Evolutionary conservation across 352 stramenopile genomes (phyloP).

Genomic region (Globisporangium cylindrosporum): DNA sequence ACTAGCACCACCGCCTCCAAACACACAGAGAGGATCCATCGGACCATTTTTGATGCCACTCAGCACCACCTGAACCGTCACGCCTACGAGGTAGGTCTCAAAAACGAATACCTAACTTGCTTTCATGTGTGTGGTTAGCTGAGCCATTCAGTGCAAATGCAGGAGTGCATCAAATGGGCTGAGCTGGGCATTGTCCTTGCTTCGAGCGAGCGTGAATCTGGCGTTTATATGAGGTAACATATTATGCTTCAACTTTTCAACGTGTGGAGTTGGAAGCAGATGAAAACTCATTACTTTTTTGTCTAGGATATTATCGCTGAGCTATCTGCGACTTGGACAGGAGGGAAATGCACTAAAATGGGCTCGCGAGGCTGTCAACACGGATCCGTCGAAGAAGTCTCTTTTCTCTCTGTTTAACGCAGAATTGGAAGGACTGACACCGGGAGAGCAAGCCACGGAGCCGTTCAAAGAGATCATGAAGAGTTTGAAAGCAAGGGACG

Average conservation of each 20-base stretch:
- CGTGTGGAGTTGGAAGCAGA: too few relatives aligned
- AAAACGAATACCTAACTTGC: background rate
- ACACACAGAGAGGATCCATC: constrained; percentile 24
- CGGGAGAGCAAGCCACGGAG: constrained; percentile 11
- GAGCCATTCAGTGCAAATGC: constrained; percentile 4
- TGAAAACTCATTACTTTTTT: background rate
- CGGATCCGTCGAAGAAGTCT: constrained; percentile 60
- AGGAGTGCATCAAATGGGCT: constrained; percentile 57
- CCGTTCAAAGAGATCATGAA: constrained; percentile 25
- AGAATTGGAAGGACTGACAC: constrained; percentile 21
- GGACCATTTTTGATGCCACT: constrained; percentile 47
- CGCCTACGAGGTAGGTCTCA: constrained; percentile 33
- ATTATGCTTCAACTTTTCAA: background rate
- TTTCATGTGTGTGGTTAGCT: background rate
- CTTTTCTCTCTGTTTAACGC: constrained; percentile 55
- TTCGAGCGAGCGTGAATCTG: constrained; percentile 30
- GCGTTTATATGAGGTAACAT: constrained; percentile 44
- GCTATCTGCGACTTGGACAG: constrained; percentile 35
- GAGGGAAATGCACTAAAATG: constrained; percentile 30
- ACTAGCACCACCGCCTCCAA: constrained; percentile 10
- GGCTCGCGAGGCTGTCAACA: constrained; percentile 43
- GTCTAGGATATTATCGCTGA: constrained; percentile 32
- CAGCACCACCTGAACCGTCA: constrained; percentile 36
- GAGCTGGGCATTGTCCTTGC: constrained; percentile 26
- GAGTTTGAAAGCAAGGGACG: constrained; percentile 40